A percentile compares a stretch with the other conserved stretches of the same genome.
Conservation (phyloP, 768 basidiomycete species). For the Serendipita vermifera region DNA sequence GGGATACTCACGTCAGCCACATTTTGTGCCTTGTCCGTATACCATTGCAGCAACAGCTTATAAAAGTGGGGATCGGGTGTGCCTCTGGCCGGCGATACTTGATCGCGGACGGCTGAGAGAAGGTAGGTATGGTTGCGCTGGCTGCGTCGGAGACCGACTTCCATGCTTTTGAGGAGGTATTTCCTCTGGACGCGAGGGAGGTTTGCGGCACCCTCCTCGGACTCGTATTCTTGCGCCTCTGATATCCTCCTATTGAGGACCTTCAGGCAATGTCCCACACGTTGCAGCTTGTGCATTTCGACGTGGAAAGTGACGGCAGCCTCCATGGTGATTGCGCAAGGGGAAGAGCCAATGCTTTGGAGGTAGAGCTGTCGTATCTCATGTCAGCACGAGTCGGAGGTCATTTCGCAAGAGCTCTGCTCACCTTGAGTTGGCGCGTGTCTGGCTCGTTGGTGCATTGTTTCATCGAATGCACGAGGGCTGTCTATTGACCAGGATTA, state of each 20-base stretch:
- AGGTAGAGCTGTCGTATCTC: neutral
- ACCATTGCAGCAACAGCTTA: neutral
- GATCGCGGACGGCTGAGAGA: neutral
- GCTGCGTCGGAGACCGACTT: neutral
- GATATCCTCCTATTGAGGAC: neutral
- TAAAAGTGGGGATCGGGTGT: neutral
- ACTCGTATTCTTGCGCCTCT: neutral
- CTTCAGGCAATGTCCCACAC: neutral
- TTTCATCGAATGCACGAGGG: constrained; percentile 6
- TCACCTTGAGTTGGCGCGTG: neutral
- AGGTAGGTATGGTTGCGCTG: neutral
- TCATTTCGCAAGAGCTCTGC: neutral
- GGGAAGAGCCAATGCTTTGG: neutral
- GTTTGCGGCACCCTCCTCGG: neutral
- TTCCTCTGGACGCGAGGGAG: neutral
- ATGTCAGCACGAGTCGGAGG: neutral
- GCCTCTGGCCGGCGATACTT: neutral
- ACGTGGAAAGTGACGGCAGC: neutral
- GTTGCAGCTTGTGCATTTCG: neutral
- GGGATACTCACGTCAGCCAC: neutral
- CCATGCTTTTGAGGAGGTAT: neutral
- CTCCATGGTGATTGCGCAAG: constrained; percentile 1
- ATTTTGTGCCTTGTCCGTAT: neutral
- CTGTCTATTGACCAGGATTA: neutral
- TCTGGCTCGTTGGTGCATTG: neutral